Base-by-base conservation (phyloP, 495 filamentous ascomycete genomes). In the Aspergillus bertholletiae region DNA sequence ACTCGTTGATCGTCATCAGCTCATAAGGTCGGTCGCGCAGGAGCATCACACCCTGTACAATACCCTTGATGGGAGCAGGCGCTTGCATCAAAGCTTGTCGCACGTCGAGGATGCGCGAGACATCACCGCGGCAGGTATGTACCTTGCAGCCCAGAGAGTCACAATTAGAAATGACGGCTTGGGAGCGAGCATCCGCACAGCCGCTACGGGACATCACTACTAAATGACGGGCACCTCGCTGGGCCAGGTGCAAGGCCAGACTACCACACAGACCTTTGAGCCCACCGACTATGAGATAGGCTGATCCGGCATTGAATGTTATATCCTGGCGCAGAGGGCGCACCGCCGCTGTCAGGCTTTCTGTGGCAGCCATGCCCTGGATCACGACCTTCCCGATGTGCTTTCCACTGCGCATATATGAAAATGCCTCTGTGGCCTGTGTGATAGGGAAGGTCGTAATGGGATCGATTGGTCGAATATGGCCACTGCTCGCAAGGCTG, bases 301-400 rank as follows among this genome's bases (percentile, higher is more conserved):
- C 34, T 4, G 22, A 22, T 41, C 53, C 6, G 2, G 3, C 2
- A 8, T 26, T 15, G 13, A 57, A 34, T 1, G 20, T 26, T 2
- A 50, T 30, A n/a, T 50, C 34, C 15, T 34, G 32, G 1, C 22
- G 9, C 20, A 40, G 22, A 8, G 48, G 48, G 11, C 48, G 48
- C 8, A 40, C 34, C 9, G 48, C 13, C 5, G 40, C 48, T 23
- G 22, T 17, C 1, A 23, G 8, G 3, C 13, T 21, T 15, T 24
- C 17, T 8, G 26, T 5, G 6, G 20, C 23, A 35, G 18, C 13
- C 2, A n/a, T 7, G 21, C 32, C n/a, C 0, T 53, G 49, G 18
- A 80, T 65, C 17, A 80, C 68, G 0, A 80, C 62, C 49, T 81
- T 82, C 5, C 78, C 78, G 5, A 76, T 68, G 44, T 77, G 75